These are phyloP conservation scores for Daedalea quercina DNA, from an alignment of 768 basidiomycete genomes.

Conservation along the genomic window DNA sequence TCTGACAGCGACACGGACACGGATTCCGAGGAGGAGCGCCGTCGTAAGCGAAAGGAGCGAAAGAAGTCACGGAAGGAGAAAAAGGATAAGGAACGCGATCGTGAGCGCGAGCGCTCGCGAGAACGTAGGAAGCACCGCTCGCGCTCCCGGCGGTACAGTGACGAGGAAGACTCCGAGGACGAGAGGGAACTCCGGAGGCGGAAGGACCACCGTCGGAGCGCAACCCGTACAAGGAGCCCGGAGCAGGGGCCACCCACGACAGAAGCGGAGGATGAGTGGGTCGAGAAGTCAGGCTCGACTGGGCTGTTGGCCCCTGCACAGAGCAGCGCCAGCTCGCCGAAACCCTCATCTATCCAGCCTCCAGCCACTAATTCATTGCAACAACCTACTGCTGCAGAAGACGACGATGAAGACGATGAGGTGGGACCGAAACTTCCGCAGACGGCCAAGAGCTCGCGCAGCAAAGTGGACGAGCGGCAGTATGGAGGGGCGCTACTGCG, in stretches of 20 bases:
- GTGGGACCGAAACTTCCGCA: slow-evolving; percentile 58
- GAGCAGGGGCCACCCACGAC: slow-evolving; percentile 18
- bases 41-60: slow-evolving; percentile 51
- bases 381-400: slow-evolving; percentile 15
- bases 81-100: slow-evolving; percentile 20
- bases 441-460: slow-evolving; percentile 33
- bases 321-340: slow-evolving; percentile 16
- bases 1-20: slow-evolving; percentile 38
- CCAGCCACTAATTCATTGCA: slow-evolving; percentile 10
- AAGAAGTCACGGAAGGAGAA: slow-evolving; percentile 48
- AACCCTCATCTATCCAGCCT: slow-evolving; percentile 16
- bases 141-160: slow-evolving; percentile 29
- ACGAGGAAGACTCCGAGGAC: slow-evolving; percentile 25
- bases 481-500: slow-evolving; percentile 88
- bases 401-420: slow-evolving; percentile 53
- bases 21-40: slow-evolving; percentile 50
- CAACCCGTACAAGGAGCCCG: slow-evolving; percentile 23
- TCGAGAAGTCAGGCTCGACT: slow-evolving; percentile 43
- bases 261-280: slow-evolving; percentile 50
- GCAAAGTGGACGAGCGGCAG: slow-evolving; percentile 70
- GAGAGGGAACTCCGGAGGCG: slow-evolving; percentile 27
- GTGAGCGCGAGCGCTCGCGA: slow-evolving; percentile 10
- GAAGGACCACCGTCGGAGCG: slow-evolving; percentile 20
- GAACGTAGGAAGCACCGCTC: slow-evolving; percentile 24
- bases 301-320: slow-evolving; percentile 21